These are phyloP conservation scores for Forsythia suspensa DNA, from an alignment of 257 asterid genomes.

Conservation along the genomic window DNA sequence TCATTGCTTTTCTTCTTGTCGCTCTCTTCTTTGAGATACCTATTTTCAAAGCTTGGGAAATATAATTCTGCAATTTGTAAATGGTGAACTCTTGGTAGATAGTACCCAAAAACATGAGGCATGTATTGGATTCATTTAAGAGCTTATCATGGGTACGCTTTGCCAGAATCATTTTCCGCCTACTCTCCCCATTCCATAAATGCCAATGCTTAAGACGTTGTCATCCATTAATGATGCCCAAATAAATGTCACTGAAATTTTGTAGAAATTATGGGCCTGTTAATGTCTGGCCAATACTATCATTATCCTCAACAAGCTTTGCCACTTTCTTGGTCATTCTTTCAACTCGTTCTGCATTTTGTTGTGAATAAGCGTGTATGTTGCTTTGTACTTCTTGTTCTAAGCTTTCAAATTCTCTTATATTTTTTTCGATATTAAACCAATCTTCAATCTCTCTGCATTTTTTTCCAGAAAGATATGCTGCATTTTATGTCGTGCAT, in stretches of 20 bases:
- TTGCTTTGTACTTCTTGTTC: too few species aligned
- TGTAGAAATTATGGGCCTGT: slow-evolving; percentile 16
- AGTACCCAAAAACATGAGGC: slow-evolving; percentile 26
- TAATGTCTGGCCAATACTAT: too few species aligned
- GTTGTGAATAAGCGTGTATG: too few species aligned
- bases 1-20: slow-evolving; percentile 23
- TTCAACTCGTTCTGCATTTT: too few species aligned
- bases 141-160: slow-evolving; percentile 27
- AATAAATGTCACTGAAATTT: slow-evolving; percentile 19
- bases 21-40: slow-evolving; percentile 16
- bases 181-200: slow-evolving; percentile 26
- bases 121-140: slow-evolving; percentile 15
- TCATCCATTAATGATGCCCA: slow-evolving; percentile 28
- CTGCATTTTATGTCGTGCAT: too few species aligned
- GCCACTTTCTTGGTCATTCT: too few species aligned
- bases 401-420: too few species aligned
- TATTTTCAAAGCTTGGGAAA: slow-evolving; percentile 19
- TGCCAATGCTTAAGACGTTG: slow-evolving; percentile 18
- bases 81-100: slow-evolving; percentile 24
- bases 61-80: slow-evolving; percentile 18
- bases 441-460: too few species aligned
- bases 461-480: too few species aligned
- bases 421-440: too few species aligned
- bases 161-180: slow-evolving; percentile 31
- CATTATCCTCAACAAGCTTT: too few species aligned